Evolutionary conservation across 1,139 yeast genomes (phyloP).

Genomic region (Schwanniomyces etchellsii): DNA sequence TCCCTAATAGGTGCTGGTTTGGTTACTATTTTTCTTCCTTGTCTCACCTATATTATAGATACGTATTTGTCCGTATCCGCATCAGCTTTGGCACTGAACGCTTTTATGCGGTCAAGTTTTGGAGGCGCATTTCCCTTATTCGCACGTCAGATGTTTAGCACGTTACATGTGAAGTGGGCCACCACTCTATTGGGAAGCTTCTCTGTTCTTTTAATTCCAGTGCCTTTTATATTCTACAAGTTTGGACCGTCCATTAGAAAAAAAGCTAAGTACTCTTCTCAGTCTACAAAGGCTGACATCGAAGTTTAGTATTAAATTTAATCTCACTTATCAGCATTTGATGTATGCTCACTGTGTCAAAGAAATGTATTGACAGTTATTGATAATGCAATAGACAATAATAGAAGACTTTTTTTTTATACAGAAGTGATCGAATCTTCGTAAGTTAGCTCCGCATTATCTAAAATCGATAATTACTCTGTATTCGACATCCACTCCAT

Average conservation of each 20-base stretch:
- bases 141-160: constrained; percentile 65
- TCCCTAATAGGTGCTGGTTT: constrained; percentile 69
- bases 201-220: constrained; percentile 57
- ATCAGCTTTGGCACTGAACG: constrained; percentile 84
- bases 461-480: no score
- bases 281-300: no score
- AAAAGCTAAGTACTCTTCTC: constrained; percentile 18
- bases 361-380: no score
- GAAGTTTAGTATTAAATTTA: no score
- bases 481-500: no score
- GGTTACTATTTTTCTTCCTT: constrained; percentile 69
- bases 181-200: constrained; percentile 71
- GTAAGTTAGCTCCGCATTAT: no score
- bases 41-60: constrained; percentile 77
- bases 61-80: constrained; percentile 76
- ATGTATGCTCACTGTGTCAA: no score
- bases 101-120: constrained; percentile 61
- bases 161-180: constrained; percentile 79
- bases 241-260: constrained; percentile 61
- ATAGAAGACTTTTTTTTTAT: no score
- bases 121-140: constrained; percentile 48
- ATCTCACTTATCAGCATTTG: no score
- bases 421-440: no score
- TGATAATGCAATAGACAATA: no score
- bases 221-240: constrained; percentile 63